phyloP scores from a whole-genome alignment of 1,284 basidiomycete species.

The Ustilago loliicola region DNA sequence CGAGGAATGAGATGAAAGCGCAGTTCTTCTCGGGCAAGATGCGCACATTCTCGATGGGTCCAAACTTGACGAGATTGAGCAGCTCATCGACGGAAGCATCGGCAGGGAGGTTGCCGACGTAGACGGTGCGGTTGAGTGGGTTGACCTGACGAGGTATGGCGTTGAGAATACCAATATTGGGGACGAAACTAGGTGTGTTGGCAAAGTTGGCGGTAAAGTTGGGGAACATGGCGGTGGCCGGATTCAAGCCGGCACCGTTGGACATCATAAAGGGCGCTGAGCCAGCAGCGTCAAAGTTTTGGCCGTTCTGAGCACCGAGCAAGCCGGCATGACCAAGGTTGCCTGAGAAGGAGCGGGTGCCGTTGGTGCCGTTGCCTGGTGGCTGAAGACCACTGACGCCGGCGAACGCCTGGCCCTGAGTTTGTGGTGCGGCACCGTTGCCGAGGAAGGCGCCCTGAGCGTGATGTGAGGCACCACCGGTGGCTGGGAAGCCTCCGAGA shows the following conservation, averaged over 20 bases:
- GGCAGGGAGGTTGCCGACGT: constrained; percentile 95
- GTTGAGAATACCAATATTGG: constrained; percentile 35
- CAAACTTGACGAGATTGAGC: constrained; percentile 96
- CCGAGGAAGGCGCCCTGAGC: constrained; percentile 28
- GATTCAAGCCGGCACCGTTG: constrained; percentile 28
- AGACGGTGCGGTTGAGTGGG: constrained; percentile 81
- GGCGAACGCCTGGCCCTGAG: constrained; percentile 31
- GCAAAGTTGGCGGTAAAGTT: constrained; percentile 43
- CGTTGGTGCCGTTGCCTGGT: constrained; percentile 53
- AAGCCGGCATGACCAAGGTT: constrained; percentile 43
- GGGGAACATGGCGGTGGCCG: constrained; percentile 36
- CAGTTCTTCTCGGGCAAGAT: constrained; percentile 98
- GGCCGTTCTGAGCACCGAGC: constrained; percentile 27
- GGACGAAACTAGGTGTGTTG: constrained; percentile 35
- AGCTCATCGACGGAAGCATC: constrained; percentile 97
- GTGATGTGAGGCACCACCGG: constrained; percentile 15
- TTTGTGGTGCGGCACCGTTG: constrained; percentile 25
- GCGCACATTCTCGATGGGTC: constrained; percentile 93
- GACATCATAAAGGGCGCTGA: constrained; percentile 39
- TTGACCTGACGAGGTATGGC: constrained; percentile 44
- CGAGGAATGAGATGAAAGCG: constrained; percentile 85
- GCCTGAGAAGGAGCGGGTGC: constrained; percentile 54
- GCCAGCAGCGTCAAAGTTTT: constrained; percentile 28
- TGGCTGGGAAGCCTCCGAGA: constrained; percentile 21
- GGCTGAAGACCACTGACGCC: constrained; percentile 38